A percentile compares a stretch with the other conserved stretches of the same genome.
Conservation (phyloP, 1,139 yeast genomes). For the Yamadazyma atmosphaerica region DNA sequence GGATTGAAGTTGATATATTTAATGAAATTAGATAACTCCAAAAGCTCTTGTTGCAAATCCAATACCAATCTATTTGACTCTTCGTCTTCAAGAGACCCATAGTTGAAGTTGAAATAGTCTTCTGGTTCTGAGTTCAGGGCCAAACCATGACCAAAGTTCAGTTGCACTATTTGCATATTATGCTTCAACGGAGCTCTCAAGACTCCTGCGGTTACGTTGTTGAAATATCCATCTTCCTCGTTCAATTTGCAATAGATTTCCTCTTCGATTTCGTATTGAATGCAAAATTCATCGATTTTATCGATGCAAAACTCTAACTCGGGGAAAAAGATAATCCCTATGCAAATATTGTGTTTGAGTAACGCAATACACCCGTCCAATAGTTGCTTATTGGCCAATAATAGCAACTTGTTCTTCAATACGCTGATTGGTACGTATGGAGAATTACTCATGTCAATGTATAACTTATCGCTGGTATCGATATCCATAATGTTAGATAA, state of each 20-base stretch:
- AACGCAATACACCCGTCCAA: slow-evolving; percentile 60
- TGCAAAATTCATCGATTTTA: slow-evolving; percentile 34
- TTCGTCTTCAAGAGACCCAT: slow-evolving; percentile 21
- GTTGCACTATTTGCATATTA: slow-evolving; percentile 15
- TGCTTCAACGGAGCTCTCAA: slow-evolving; percentile 12
- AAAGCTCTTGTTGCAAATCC: slow-evolving; percentile 20
- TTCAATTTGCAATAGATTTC: slow-evolving; percentile 35
- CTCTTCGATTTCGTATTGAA: slow-evolving; percentile 27
- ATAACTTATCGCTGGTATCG: slow-evolving; percentile 19
- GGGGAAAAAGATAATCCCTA: slow-evolving; percentile 53
- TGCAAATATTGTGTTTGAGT: slow-evolving; percentile 33
- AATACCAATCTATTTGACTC: slow-evolving; percentile 9
- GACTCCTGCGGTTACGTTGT: slow-evolving; percentile 9
- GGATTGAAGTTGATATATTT: slow-evolving; percentile 50
- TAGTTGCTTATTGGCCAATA: slow-evolving; percentile 41
- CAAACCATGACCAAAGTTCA: background rate
- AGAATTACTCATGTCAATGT: slow-evolving; percentile 41
- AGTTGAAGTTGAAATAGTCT: slow-evolving; percentile 29
- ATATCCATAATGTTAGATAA: slow-evolving; percentile 2
- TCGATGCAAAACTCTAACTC: slow-evolving; percentile 57
- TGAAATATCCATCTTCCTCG: slow-evolving; percentile 18
- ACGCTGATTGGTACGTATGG: slow-evolving; percentile 32
- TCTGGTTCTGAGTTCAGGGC: slow-evolving; percentile 7
- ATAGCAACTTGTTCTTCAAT: slow-evolving; percentile 34
- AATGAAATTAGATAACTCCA: slow-evolving; percentile 41